These are phyloP conservation scores for Hericium rajendrae DNA, from an alignment of 768 basidiomycete species.

Conservation along the genomic window DNA sequence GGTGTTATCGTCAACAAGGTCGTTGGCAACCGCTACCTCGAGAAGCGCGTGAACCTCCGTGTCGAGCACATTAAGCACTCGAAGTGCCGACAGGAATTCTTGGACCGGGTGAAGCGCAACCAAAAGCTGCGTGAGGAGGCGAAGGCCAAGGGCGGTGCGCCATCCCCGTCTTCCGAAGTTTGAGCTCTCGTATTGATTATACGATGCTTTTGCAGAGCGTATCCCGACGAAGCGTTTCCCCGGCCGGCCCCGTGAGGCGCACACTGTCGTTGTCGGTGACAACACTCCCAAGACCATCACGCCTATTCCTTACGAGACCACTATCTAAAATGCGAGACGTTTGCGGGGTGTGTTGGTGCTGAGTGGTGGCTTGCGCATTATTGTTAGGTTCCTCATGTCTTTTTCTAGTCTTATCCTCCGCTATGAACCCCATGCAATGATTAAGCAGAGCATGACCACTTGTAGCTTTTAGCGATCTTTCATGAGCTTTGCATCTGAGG, in stretches of 20 bases:
- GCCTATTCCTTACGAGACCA: slow-evolving; percentile 93
- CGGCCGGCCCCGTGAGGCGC: slow-evolving; percentile 70
- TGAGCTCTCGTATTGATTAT: not conserved
- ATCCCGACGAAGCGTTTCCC: slow-evolving; percentile 82
- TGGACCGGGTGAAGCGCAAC: slow-evolving; percentile 92
- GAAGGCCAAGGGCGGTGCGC: slow-evolving; percentile 84
- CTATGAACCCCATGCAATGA: slow-evolving; percentile 2
- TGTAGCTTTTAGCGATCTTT: not conserved
- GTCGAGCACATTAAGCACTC: slow-evolving; percentile 95
- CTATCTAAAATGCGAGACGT: slow-evolving; percentile 49
- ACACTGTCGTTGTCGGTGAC: slow-evolving; percentile 53
- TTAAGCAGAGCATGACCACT: slow-evolving; percentile 1
- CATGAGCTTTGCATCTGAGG: not conserved
- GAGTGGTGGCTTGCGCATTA: not conserved
- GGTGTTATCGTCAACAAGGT: slow-evolving; percentile 98
- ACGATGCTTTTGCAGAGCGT: slow-evolving; percentile 41
- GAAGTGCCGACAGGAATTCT: slow-evolving; percentile 95
- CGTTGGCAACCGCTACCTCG: slow-evolving; percentile 97
- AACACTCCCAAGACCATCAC: slow-evolving; percentile 91
- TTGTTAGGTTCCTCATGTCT: not conserved
- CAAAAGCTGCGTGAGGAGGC: slow-evolving; percentile 74
- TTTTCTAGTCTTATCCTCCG: slow-evolving; percentile 1
- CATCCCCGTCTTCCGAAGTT: not conserved
- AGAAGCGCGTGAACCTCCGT: slow-evolving; percentile 98
- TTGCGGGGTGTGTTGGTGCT: not conserved